A percentile compares a stretch with the other conserved stretches of the same genome.
Conservation (phyloP, 306 rosid genomes). For the Crotalaria pallida region DNA sequence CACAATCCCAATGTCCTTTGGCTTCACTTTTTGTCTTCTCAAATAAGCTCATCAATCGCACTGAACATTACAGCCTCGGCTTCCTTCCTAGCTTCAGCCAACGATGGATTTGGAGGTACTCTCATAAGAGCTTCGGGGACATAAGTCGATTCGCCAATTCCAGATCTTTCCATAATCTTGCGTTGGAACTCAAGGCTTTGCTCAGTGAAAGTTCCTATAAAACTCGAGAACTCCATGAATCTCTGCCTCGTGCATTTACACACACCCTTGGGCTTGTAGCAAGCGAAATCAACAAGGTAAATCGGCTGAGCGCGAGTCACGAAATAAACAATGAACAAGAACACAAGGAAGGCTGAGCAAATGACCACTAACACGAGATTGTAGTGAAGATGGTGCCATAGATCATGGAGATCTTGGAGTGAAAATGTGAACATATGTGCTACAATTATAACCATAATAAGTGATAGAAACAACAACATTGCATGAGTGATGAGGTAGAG, state of each 20-base stretch:
- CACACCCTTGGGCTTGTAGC: constrained; percentile 56
- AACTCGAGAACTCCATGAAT: constrained; percentile 43
- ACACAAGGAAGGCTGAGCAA: constrained; percentile 43
- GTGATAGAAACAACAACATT: constrained; percentile 44
- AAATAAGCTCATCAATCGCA: constrained; percentile 50
- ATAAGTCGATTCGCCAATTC: constrained; percentile 58
- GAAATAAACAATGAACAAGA: constrained; percentile 44
- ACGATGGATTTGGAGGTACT: constrained; percentile 52
- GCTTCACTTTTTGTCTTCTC: constrained; percentile 41
- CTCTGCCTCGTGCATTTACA: constrained; percentile 44
- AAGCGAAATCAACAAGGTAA: constrained; percentile 57
- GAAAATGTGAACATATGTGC: constrained; percentile 46
- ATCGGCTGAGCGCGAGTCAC: constrained; percentile 40
- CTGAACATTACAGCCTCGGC: constrained; percentile 58
- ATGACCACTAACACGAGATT: constrained; percentile 41
- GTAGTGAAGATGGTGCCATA: constrained; percentile 47
- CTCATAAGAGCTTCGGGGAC: constrained; percentile 53
- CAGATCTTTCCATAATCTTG: constrained; percentile 56
- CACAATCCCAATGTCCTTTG: constrained; percentile 54
- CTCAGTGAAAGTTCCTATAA: constrained; percentile 36
- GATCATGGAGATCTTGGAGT: constrained; percentile 34
- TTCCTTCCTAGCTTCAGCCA: constrained; percentile 60
- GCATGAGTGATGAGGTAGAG: constrained; percentile 56
- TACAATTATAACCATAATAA: constrained; percentile 26
- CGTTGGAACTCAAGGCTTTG: constrained; percentile 47